Base-by-base conservation (phyloP, 768 basidiomycete species). In the Gymnopilus junonius region DNA sequence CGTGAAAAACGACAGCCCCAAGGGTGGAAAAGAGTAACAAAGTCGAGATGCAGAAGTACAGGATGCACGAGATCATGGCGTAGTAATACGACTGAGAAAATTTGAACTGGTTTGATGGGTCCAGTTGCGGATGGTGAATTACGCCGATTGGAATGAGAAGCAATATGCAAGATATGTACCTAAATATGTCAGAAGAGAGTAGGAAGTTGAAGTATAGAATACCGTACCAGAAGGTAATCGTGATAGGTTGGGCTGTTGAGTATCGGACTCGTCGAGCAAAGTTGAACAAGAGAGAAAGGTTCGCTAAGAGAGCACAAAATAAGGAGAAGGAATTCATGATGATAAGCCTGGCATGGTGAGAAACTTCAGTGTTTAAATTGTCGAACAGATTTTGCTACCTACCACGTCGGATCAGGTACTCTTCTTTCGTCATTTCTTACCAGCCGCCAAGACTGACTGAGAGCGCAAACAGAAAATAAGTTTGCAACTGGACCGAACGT, bases 401-500 rank as follows among this genome's bases (percentile, higher is more conserved):
- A 80, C 80, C 80, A 80, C 35, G 58, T 27, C 25, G 79, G 78
- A 64, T 82, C 77, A 1, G 56, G 29, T 6, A 78, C 68, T 8
- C 57, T 34, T 15, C 20, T 51, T 2, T 70, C 71, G 23, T 67
- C 61, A 3, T 59, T 51, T 23, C 59, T 65, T 7, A 51, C 23
- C 15, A 78, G 55, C 20, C 76, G 68, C 81, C 80, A 80, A 0
- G 75, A 70, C 40, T 78, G 76, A 4, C 71, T 71, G 11, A 79
- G 66, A 0, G 78, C 70, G 53, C 80, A 80, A 0, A 79, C 70
- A 7, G 77, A 78, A 51, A 81, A 77, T 8, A 80, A 64, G 58
- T 76, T 81, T 11, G 78, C 77, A 7, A 82, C 61, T 0, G 81
- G 79, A 0, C 79, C 79, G 58, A 80, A 79, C 4, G 79, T 79